Conservation (phyloP, 345 rosid species). For the Xanthoceras sorbifolium region DNA sequence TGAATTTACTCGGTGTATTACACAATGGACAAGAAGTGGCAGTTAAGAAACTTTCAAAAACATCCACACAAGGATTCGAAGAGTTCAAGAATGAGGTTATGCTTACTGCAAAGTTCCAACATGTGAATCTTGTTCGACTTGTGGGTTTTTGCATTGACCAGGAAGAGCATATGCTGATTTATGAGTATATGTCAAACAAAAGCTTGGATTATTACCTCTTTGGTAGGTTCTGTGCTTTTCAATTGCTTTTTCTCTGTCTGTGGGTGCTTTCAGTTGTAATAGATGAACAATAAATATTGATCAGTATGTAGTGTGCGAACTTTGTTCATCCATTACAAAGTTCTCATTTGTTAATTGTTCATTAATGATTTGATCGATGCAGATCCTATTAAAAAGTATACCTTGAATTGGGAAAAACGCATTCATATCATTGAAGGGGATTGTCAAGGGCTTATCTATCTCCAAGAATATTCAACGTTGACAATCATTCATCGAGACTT, state of each 20-base stretch:
- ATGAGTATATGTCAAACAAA: constrained; percentile 25
- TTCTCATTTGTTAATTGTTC: neutral
- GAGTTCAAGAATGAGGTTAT: constrained; percentile 35
- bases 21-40: constrained; percentile 17
- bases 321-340: too few species aligned
- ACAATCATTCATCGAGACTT: too few species aligned
- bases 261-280: too few species aligned
- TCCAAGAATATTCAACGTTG: too few species aligned
- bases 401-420: too few species aligned
- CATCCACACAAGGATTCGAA: constrained; percentile 21
- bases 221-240: constrained; percentile 13
- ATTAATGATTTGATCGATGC: too few species aligned
- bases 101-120: constrained; percentile 22
- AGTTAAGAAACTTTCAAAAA: constrained; percentile 22
- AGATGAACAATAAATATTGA: too few species aligned
- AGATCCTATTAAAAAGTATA: too few species aligned
- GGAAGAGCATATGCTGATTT: constrained; percentile 9
- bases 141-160: constrained; percentile 20
- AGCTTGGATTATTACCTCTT: constrained; percentile 28
- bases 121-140: constrained; percentile 13
- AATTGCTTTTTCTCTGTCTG: too few species aligned
- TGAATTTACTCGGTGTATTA: neutral
- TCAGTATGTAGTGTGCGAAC: too few species aligned
- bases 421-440: too few species aligned
- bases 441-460: too few species aligned